These are phyloP conservation scores for Hibiscus mutabilis DNA, from an alignment of 345 rosid genomes.

Conservation along the genomic window DNA sequence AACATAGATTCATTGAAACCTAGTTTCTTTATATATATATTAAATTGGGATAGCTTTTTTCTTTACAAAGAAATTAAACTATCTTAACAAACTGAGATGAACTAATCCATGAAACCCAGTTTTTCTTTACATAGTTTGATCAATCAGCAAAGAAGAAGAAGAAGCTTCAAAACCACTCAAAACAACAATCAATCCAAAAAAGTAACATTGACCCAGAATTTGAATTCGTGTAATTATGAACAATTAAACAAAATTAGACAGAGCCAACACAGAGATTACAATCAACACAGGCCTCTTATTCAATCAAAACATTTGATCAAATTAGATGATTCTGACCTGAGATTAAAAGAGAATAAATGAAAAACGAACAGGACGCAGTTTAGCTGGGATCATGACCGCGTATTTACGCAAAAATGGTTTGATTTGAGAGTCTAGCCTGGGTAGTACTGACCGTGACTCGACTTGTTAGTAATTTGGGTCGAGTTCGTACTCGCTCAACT, in stretches of 20 bases:
- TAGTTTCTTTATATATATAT: no score
- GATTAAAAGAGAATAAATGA: slow-evolving; percentile 14
- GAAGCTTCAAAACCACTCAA: neutral
- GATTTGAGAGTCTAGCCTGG: no score
- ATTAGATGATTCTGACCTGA: slow-evolving; percentile 11
- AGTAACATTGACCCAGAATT: slow-evolving; percentile 17
- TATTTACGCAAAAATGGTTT: slow-evolving; percentile 8
- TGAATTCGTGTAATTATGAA: slow-evolving; percentile 9
- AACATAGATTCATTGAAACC: no score
- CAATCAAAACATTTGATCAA: neutral
- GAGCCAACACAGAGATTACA: neutral
- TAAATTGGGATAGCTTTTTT: no score
- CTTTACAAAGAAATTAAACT: no score
- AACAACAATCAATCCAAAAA: neutral
- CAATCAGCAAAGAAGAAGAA: neutral
- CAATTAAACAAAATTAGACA: slow-evolving; percentile 1
- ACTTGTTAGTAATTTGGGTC: no score
- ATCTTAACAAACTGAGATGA: no score
- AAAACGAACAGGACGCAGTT: slow-evolving; percentile 16
- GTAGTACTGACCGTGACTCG: no score
- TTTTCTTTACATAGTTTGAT: neutral
- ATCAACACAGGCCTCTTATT: neutral
- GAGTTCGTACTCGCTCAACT: no score
- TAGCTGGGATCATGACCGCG: slow-evolving; percentile 18
- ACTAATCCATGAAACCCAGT: slow-evolving; percentile 8